Evolutionary conservation across 2,329 filamentous ascomycete species (phyloP).

Genomic region (Davidsoniella eucalypti): DNA sequence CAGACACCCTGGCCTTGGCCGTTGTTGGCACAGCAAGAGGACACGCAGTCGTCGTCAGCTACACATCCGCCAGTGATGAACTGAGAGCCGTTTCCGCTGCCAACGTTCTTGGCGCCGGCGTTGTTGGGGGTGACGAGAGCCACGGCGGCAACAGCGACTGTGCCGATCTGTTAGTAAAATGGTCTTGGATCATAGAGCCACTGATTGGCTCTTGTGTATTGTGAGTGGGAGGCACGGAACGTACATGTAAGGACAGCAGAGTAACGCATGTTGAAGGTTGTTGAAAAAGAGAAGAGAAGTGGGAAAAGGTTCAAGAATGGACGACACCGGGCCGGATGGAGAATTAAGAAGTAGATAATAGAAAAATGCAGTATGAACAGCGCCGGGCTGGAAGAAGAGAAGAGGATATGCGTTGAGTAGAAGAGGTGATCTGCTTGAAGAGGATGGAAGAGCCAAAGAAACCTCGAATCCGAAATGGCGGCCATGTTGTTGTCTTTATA

Average conservation of each 20-base stretch:
- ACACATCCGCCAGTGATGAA: slow-evolving; percentile 20
- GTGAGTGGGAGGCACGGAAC: slow-evolving; percentile 4
- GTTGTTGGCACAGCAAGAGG: slow-evolving; percentile 18
- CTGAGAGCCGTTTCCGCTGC: slow-evolving; percentile 17
- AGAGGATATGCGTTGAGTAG: not conserved
- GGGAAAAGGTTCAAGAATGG: not conserved
- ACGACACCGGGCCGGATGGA: not conserved
- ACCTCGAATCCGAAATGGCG: too few relatives aligned
- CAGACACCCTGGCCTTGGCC: slow-evolving; percentile 17
- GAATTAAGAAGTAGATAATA: slow-evolving; percentile 6
- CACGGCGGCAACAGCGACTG: slow-evolving; percentile 14
- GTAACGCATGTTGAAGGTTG: slow-evolving; percentile 18
- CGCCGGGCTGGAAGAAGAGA: slow-evolving; percentile 4
- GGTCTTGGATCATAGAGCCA: not conserved
- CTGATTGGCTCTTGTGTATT: too few relatives aligned
- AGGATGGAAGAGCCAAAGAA: too few relatives aligned
- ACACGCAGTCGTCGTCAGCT: slow-evolving; percentile 18
- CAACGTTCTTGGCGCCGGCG: slow-evolving; percentile 17
- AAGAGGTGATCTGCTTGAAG: not conserved
- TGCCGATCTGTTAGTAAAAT: not conserved
- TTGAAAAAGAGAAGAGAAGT: slow-evolving; percentile 3
- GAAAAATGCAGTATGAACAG: slow-evolving; percentile 1
- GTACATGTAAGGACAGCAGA: slow-evolving; percentile 17
- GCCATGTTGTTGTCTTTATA: too few relatives aligned
- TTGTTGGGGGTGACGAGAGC: slow-evolving; percentile 16